Evolutionary conservation across 306 rosid genomes (phyloP).

Genomic region (Luffa acutangula): DNA sequence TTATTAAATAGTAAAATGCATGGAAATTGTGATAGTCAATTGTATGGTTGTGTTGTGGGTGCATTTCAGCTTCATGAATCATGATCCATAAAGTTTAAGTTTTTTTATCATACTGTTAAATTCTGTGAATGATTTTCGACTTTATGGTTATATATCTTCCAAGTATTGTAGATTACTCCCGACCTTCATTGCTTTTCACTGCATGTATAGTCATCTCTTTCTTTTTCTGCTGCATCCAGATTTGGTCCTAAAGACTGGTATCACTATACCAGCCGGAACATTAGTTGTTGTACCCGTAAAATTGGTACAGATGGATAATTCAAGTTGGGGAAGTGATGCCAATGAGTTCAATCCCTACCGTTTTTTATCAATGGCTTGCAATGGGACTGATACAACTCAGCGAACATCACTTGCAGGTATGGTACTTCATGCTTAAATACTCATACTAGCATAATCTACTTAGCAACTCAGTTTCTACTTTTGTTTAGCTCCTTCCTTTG

Average conservation of each 20-base stretch:
- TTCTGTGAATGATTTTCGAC: neutral
- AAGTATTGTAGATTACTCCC: neutral
- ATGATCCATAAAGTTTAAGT: neutral
- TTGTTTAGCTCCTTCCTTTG: neutral
- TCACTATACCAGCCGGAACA: slow-evolving; percentile 64
- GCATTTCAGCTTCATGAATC: slow-evolving; percentile 2
- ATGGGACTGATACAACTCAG: slow-evolving; percentile 25
- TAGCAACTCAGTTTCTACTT: neutral
- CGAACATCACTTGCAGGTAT: slow-evolving; percentile 22
- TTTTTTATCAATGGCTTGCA: slow-evolving; percentile 34
- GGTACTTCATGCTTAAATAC: slow-evolving; percentile 1
- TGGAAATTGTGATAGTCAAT: neutral
- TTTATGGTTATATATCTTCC: neutral
- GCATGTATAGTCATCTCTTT: slow-evolving; percentile 16
- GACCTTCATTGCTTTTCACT: neutral
- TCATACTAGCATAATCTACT: neutral
- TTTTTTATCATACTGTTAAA: neutral
- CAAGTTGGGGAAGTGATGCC: slow-evolving; percentile 66
- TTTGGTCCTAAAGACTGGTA: slow-evolving; percentile 44
- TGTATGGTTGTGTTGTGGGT: neutral
- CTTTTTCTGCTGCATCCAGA: slow-evolving; percentile 24
- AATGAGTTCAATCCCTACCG: slow-evolving; percentile 61
- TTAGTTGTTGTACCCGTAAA: slow-evolving; percentile 56
- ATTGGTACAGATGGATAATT: slow-evolving; percentile 56
- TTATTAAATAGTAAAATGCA: neutral